phyloP scores from a whole-genome alignment of 352 stramenopile species.

The Plasmopara muralis region DNA sequence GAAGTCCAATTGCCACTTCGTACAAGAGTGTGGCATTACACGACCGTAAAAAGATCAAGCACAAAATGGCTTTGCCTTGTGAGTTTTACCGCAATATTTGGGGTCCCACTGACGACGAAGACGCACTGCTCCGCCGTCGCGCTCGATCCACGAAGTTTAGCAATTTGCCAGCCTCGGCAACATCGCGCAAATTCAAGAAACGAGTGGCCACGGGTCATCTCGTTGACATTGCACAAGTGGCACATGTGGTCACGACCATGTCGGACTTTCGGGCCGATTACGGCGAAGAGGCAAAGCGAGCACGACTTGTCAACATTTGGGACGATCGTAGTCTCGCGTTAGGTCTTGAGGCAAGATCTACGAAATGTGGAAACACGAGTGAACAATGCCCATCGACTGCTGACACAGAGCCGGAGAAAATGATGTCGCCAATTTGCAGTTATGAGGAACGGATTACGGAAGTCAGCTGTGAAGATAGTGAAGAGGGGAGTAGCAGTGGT shows the following conservation, averaged over 20 bases:
- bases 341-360: conserved; percentile 12
- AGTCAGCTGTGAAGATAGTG: conserved; percentile 37
- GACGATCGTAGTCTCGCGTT: conserved; percentile 27
- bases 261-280: conserved; percentile 71
- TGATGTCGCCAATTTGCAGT: conserved; percentile 42
- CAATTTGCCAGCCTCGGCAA: conserved; percentile 14
- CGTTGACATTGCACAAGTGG: conserved; percentile 69
- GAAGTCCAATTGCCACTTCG: conserved; percentile 13
- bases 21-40: conserved; percentile 33
- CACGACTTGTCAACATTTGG: conserved; percentile 49
- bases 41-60: conserved; percentile 27
- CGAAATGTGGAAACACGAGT: conserved; percentile 6
- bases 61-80: conserved; percentile 31
- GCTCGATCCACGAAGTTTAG: conserved; percentile 17
- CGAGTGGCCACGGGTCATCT: conserved; percentile 29
- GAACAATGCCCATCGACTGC: conserved; percentile 23
- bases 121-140: conserved; percentile 15
- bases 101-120: conserved; percentile 27
- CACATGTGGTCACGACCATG: conserved; percentile 57
- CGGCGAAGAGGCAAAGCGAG: conserved; percentile 21
- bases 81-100: conserved; percentile 67
- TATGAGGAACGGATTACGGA: conserved; percentile 36
- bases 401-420: conserved; percentile 32
- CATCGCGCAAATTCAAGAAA: conserved; percentile 31
- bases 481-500: conserved; percentile 26